phyloP scores from a whole-genome alignment of 495 filamentous ascomycete species.

The Neurospora terricola region DNA sequence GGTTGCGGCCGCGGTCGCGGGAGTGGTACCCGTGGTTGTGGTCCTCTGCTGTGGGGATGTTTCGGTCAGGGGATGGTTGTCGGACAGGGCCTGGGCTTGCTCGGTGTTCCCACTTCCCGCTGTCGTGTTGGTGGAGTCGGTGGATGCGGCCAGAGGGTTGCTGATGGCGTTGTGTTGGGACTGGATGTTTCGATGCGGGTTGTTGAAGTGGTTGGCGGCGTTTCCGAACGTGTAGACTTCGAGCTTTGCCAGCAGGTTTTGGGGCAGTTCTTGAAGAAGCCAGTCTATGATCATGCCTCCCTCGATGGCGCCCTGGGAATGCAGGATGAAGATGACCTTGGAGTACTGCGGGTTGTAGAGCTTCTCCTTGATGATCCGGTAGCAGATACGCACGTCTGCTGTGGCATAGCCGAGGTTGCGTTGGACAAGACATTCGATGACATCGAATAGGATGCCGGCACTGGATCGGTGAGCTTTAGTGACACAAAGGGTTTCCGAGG shows the following conservation, averaged over 20 bases:
- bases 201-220: conserved; percentile 84
- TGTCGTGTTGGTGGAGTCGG: conserved; percentile 12
- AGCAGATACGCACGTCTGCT: conserved; percentile 50
- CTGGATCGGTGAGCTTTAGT: conserved; percentile 3
- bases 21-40: neutral
- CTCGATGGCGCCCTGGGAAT: conserved; percentile 78
- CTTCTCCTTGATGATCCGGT: conserved; percentile 46
- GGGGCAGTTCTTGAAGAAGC: conserved; percentile 66
- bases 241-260: conserved; percentile 53
- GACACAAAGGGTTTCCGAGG: neutral
- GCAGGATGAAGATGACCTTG: conserved; percentile 69
- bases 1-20: neutral
- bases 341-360: conserved; percentile 48
- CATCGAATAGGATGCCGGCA: conserved; percentile 60
- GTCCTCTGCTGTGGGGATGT: neutral
- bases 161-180: conserved; percentile 12
- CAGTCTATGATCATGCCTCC: conserved; percentile 66
- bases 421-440: conserved; percentile 69
- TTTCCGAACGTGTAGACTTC: conserved; percentile 84
- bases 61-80: neutral
- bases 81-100: neutral
- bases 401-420: conserved; percentile 67
- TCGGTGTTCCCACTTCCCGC: neutral
- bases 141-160: conserved; percentile 17
- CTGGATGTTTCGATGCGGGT: conserved; percentile 44